Base-by-base conservation (phyloP, 2,329 filamentous ascomycete genomes). In the Neonectria sp. region DNA sequence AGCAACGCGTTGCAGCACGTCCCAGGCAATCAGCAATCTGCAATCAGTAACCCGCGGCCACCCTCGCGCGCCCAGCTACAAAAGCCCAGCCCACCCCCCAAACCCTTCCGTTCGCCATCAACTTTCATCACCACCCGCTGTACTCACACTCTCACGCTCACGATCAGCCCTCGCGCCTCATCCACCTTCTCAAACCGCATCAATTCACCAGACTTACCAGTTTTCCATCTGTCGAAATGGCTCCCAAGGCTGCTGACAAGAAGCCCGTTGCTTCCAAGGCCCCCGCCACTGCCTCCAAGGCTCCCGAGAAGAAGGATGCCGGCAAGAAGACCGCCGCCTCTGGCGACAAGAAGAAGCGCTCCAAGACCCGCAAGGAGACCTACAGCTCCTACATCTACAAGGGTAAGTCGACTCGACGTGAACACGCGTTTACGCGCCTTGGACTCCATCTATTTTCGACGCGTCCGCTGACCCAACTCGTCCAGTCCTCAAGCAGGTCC, bases 351-450 rank as follows among this genome's bases (percentile, higher is more conserved):
- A 99, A 99, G 94, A 99, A 98, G 95, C 94, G 96, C 82, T 97
- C 95, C 88, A 99, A 99, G 95, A 94, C 95, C 76, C 92, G 96
- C 87, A 98, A 98, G 93, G 96, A 99, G 90, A 99, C 96, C n/a
- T 99, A 99, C 90, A 97, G 93, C 77, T 97, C 94, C 63, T 99
- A 99, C 91, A 99, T 99, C 87, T 99, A 98, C 93, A 99, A 98
- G 90, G 96, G 95, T 98, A 82, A 84, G 77, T 72, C 55, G 15
- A 12, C 17, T 33, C 8, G 48, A 15, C n/a, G n/a, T n/a, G n/a
- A 31, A 49, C 59, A 17, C 61, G 73, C 67, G 68, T 29, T 33
- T 53, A 24, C 43, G 55, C 66, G 56, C 61, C 55, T 67, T n/a
- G n/a, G n/a, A n/a, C n/a, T n/a, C 57, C 40, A 24, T 11, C 6